Evolutionary conservation across 2,329 filamentous ascomycete species (phyloP).

Genomic region (Monosporascus sp.): DNA sequence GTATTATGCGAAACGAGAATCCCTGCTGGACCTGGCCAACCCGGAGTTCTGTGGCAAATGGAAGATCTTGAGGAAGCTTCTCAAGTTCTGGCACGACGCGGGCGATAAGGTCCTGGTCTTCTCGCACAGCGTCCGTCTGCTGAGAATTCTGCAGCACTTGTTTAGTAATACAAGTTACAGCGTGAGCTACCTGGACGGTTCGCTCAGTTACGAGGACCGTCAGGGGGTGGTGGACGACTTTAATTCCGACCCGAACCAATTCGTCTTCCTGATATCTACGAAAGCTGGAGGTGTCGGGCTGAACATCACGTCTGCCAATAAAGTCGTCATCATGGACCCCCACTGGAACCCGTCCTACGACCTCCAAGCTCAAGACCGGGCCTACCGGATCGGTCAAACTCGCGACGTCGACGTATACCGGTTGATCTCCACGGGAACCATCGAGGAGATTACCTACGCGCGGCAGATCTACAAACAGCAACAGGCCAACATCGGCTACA

Average conservation of each 20-base stretch:
- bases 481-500: slow-evolving; percentile 96
- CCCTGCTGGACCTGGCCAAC: slow-evolving; percentile 75
- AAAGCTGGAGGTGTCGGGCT: slow-evolving; percentile 89
- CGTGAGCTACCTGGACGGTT: slow-evolving; percentile 85
- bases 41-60: slow-evolving; percentile 95
- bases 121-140: slow-evolving; percentile 80
- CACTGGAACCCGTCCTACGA: slow-evolving; percentile 98
- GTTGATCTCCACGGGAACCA: slow-evolving; percentile 82
- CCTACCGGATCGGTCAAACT: slow-evolving; percentile 90
- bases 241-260: slow-evolving; percentile 80
- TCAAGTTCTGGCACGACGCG: slow-evolving; percentile 84
- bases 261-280: slow-evolving; percentile 94
- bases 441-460: slow-evolving; percentile 96
- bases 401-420: slow-evolving; percentile 94
- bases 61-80: slow-evolving; percentile 80
- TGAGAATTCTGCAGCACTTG: slow-evolving; percentile 78
- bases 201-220: slow-evolving; percentile 77
- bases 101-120: slow-evolving; percentile 96
- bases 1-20: slow-evolving; percentile 71
- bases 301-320: slow-evolving; percentile 97
- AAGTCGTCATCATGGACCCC: slow-evolving; percentile 93
- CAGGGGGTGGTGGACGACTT: slow-evolving; percentile 82
- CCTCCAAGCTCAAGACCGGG: slow-evolving; percentile 90
- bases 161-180: slow-evolving; percentile 88
- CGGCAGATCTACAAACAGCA: slow-evolving; percentile 99